Evolutionary conservation across 306 rosid species (phyloP).

Genomic region (Vigna reflexopilosa): DNA sequence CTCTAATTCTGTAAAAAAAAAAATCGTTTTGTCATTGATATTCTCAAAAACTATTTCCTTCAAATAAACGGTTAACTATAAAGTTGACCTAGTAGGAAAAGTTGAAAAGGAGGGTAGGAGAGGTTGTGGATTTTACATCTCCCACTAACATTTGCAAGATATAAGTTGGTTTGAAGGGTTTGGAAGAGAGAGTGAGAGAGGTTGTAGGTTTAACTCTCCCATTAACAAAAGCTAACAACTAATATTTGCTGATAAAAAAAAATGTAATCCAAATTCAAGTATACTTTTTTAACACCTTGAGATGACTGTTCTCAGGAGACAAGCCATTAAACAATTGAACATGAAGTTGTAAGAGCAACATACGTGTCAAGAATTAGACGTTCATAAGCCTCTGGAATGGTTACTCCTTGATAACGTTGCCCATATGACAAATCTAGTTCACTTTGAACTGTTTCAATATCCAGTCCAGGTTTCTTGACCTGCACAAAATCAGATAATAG

Average conservation of each 20-base stretch:
- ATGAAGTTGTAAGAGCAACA: slow-evolving; percentile 39
- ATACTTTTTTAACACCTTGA: background rate
- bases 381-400: slow-evolving; percentile 96
- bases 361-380: slow-evolving; percentile 99
- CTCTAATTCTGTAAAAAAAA: slow-evolving; percentile 73
- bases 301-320: slow-evolving; percentile 10
- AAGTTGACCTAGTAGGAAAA: too few species aligned
- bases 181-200: too few species aligned
- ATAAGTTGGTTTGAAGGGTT: too few species aligned
- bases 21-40: slow-evolving; percentile 17
- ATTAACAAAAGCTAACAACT: too few species aligned
- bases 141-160: too few species aligned
- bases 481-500: slow-evolving; percentile 48
- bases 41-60: slow-evolving; percentile 29
- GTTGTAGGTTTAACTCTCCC: too few species aligned
- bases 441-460: slow-evolving; percentile 88
- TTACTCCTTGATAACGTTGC: slow-evolving; percentile 84
- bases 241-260: too few species aligned
- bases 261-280: background rate
- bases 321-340: slow-evolving; percentile 23
- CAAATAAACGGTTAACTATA: background rate
- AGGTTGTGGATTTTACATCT: too few species aligned
- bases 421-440: slow-evolving; percentile 89
- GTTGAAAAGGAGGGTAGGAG: too few species aligned
- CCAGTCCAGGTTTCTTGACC: slow-evolving; percentile 99